Percentiles rank a stretch among this genome's conserved stretches.
These are phyloP conservation scores for Rhizopogon vesiculosus DNA, from an alignment of 768 basidiomycete species.

Conservation along the genomic window DNA sequence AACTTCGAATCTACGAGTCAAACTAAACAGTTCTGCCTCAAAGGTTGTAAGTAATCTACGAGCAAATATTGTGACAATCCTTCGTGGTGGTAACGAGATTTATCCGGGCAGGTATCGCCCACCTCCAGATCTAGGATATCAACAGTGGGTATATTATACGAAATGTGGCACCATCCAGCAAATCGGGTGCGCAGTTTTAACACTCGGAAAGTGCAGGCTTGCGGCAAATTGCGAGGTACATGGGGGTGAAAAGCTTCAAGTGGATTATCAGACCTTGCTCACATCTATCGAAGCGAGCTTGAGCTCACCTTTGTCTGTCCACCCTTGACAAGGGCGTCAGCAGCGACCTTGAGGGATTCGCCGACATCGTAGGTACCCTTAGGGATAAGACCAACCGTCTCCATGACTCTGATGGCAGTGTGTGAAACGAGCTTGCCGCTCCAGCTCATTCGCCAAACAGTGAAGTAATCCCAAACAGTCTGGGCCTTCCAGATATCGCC, in stretches of 20 bases:
- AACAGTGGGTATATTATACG: background rate
- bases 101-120: too few relatives aligned
- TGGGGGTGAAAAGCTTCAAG: constrained; percentile 77
- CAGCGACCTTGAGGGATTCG: constrained; percentile 75
- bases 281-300: background rate
- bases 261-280: constrained; percentile 9
- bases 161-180: background rate
- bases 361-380: constrained; percentile 86
- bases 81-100: too few relatives aligned
- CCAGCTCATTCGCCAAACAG: constrained; percentile 81
- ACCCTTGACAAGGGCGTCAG: constrained; percentile 65
- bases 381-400: constrained; percentile 70
- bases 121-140: background rate
- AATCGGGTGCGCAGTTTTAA: background rate
- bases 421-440: constrained; percentile 78
- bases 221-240: constrained; percentile 67
- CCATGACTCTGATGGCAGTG: constrained; percentile 65
- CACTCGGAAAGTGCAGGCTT: constrained; percentile 35
- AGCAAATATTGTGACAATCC: too few relatives aligned
- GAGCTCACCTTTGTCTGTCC: constrained; percentile 69
- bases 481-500: constrained; percentile 87
- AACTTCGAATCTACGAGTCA: too few relatives aligned
- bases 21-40: too few relatives aligned
- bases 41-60: too few relatives aligned
- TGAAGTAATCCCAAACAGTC: constrained; percentile 81